Evolutionary conservation across 352 stramenopile species (phyloP), one percentile per base, ranked within the genome.

Genomic region (Blastocystis sp.): DNA sequence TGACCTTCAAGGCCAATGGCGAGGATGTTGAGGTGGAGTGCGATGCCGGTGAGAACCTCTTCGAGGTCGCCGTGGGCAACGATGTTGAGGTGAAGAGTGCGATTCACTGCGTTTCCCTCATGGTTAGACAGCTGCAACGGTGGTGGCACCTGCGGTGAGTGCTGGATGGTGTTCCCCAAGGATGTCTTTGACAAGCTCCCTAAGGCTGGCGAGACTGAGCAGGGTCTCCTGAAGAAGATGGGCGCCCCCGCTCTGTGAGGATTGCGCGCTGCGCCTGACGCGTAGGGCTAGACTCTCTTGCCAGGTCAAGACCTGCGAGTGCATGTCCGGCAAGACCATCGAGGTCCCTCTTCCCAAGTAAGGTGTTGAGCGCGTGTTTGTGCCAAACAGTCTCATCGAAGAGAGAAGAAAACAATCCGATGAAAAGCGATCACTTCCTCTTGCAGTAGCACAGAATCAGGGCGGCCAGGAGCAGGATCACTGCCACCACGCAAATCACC

Each of bases 1-100:
- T 84, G n/a, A 84, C 74, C 74, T 70, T 84, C 57, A 84, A 84
- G 54, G 60, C 74, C 66, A 59, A 84, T 28, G 74, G 74, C 57
- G 74, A 84, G 38, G 74, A 84, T 14, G 74, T 84, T 17, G 74
- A 84, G 57, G 60, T 84, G 38, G 74, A 84, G 34, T 84, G 74
- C 48, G 74, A 84, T 68, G 74, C 57, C 11, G 52, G 52, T 9
- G 74, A 84, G 54, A 84, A 84, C 60, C 48, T 84, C 21, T 59
- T 84, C 17, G 74, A 84, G 57, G 60, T 84, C 28, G 74, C 74
- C n/a, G 54, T 69, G 61, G 69, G 74, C 74, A 84, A 84, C 60
- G 74, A 84, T 84, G 74, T 84, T 45, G 74, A 84, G 74, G 38
- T 84, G 34, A 84, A 84, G 74, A 84, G 74, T 84, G 11, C 21